phyloP scores from a whole-genome alignment of 345 rosid species.

The Bruguiera sexangula region DNA sequence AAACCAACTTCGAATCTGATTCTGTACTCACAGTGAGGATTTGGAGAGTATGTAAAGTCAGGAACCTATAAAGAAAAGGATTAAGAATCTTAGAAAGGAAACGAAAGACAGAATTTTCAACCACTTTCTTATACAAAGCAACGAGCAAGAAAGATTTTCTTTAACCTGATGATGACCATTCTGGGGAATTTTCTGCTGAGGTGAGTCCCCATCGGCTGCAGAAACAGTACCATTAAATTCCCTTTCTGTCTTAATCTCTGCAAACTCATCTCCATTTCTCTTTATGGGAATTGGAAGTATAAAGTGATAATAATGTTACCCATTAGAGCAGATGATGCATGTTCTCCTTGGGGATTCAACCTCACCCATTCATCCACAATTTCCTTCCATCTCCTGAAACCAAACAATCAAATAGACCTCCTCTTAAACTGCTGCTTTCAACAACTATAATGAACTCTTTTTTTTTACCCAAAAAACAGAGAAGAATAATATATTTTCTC shows the following conservation, averaged over 20 bases:
- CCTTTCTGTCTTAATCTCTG: conserved; percentile 11
- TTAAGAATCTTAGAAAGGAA: conserved; percentile 44
- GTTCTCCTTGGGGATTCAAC: conserved; percentile 72
- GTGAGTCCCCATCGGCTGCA: conserved; percentile 86
- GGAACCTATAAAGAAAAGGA: conserved; percentile 50
- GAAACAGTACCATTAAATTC: conserved; percentile 15
- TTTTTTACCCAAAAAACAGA: background rate
- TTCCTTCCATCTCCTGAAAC: conserved; percentile 87
- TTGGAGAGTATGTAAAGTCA: conserved; percentile 63
- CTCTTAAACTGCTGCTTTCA: background rate
- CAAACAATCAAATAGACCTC: conserved; percentile 8
- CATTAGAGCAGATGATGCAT: conserved; percentile 63
- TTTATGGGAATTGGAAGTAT: background rate
- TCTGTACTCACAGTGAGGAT: conserved; percentile 61
- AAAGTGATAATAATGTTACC: conserved; percentile 40
- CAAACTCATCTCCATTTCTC: conserved; percentile 13
- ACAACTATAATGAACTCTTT: background rate
- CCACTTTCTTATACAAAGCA: conserved; percentile 24
- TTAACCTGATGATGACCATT: conserved; percentile 79
- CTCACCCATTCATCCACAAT: conserved; percentile 93
- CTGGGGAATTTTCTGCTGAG: conserved; percentile 64
- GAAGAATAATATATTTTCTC: background rate
- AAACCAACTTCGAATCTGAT: conserved; percentile 39
- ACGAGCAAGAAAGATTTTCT: conserved; percentile 15
- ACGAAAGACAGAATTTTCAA: conserved; percentile 13